phyloP scores from a whole-genome alignment of 495 filamentous ascomycete species.

The Aspergillus sparsus region DNA sequence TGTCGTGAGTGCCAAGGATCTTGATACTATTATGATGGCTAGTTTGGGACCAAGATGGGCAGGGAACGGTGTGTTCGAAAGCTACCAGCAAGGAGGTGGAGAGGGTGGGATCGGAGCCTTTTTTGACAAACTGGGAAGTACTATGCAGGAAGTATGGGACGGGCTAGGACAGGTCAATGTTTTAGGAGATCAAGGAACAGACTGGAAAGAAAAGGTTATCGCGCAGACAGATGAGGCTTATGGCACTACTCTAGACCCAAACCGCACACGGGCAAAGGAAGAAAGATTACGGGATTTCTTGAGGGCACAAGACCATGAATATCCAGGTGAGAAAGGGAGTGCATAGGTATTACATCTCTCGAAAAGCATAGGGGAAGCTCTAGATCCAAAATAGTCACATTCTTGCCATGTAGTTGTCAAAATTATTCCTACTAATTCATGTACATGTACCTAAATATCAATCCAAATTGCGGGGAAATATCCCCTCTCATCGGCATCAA shows the following conservation, averaged over 20 bases:
- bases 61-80: conserved; percentile 59
- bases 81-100: conserved; percentile 62
- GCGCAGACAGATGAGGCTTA: conserved; percentile 41
- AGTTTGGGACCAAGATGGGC: conserved; percentile 60
- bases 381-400: no score
- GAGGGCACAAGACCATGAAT: conserved; percentile 29
- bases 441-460: no score
- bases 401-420: no score
- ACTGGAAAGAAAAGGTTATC: conserved; percentile 40
- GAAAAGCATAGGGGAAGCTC: no score
- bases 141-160: conserved; percentile 57
- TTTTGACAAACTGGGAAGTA: conserved; percentile 57
- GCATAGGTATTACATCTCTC: not conserved
- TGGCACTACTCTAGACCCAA: conserved; percentile 25
- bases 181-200: conserved; percentile 40
- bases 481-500: no score
- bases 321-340: conserved; percentile 7
- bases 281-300: conserved; percentile 34
- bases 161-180: conserved; percentile 45
- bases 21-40: conserved; percentile 48
- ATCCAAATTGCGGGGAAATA: no score
- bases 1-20: conserved; percentile 45
- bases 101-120: conserved; percentile 55
- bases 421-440: no score
- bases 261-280: conserved; percentile 31